Percentiles rank a stretch among this genome's conserved stretches.
Evolutionary conservation across 2,329 filamentous ascomycete species (phyloP).

Genomic region (Samsoniella hepiali): DNA sequence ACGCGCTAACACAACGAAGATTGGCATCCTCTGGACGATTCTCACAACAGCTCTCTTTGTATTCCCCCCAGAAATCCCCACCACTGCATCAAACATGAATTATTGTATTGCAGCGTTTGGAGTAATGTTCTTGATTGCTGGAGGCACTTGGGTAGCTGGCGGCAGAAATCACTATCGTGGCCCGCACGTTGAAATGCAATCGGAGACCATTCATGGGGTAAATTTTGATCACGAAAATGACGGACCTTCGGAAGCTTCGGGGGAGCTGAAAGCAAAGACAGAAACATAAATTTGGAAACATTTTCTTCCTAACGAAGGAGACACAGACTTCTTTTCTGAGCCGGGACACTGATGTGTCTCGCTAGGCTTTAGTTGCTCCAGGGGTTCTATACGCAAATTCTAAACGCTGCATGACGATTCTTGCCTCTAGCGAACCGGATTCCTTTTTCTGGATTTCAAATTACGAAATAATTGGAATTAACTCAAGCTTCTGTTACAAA

Average conservation of each 20-base stretch:
- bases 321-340: background rate
- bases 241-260: background rate
- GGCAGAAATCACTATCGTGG: slow-evolving; percentile 44
- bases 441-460: too few relatives aligned
- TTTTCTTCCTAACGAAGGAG: too few relatives aligned
- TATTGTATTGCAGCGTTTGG: slow-evolving; percentile 49
- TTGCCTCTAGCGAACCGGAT: too few relatives aligned
- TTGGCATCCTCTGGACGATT: slow-evolving; percentile 60
- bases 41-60: slow-evolving; percentile 61
- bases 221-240: background rate
- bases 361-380: too few relatives aligned
- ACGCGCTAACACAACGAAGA: slow-evolving; percentile 14
- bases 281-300: background rate
- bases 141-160: slow-evolving; percentile 44
- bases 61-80: slow-evolving; percentile 38
- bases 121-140: slow-evolving; percentile 44
- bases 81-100: slow-evolving; percentile 66
- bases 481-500: background rate
- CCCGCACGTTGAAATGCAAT: background rate
- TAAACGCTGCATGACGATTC: too few relatives aligned
- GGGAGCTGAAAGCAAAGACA: background rate
- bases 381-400: too few relatives aligned
- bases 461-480: too few relatives aligned
- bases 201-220: background rate
- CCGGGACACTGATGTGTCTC: background rate